phyloP scores from a whole-genome alignment of 305 asterid species.

The Fraxinus albicans region DNA sequence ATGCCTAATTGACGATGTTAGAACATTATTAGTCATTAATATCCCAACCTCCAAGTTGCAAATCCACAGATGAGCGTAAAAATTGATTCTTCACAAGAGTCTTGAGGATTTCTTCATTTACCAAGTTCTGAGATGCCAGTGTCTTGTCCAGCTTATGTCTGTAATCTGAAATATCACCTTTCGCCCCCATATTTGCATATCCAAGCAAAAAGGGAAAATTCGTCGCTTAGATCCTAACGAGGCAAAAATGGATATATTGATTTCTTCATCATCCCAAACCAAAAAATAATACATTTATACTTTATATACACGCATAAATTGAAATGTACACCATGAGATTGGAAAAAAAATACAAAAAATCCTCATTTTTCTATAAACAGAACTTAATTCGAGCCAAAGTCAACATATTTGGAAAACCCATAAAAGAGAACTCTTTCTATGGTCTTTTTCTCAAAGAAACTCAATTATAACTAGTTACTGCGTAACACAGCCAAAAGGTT shows the following conservation, averaged over 20 bases:
- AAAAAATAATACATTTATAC: neutral
- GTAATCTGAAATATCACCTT: slow-evolving; percentile 50
- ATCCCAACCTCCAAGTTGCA: slow-evolving; percentile 41
- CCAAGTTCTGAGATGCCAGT: slow-evolving; percentile 50
- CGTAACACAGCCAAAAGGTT: neutral
- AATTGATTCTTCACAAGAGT: slow-evolving; percentile 64
- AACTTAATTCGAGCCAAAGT: neutral
- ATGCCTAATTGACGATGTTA: neutral
- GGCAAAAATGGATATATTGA: slow-evolving; percentile 13
- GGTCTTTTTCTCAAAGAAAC: neutral
- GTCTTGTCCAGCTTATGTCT: slow-evolving; percentile 65
- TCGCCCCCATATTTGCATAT: slow-evolving; percentile 51
- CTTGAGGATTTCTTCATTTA: slow-evolving; percentile 45
- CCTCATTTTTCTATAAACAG: neutral
- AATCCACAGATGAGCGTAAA: slow-evolving; percentile 35
- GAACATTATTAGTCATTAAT: slow-evolving; percentile 3
- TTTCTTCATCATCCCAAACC: slow-evolving; percentile 16
- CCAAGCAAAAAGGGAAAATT: slow-evolving; percentile 21
- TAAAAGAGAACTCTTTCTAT: neutral
- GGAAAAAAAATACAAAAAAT: neutral
- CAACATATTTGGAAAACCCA: neutral
- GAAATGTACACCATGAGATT: neutral
- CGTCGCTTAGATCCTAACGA: slow-evolving; percentile 22
- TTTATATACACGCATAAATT: neutral
- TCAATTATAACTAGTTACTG: neutral